phyloP scores from a whole-genome alignment of 192 early-diverging fungal species.

The Rhizophagus clarus region DNA sequence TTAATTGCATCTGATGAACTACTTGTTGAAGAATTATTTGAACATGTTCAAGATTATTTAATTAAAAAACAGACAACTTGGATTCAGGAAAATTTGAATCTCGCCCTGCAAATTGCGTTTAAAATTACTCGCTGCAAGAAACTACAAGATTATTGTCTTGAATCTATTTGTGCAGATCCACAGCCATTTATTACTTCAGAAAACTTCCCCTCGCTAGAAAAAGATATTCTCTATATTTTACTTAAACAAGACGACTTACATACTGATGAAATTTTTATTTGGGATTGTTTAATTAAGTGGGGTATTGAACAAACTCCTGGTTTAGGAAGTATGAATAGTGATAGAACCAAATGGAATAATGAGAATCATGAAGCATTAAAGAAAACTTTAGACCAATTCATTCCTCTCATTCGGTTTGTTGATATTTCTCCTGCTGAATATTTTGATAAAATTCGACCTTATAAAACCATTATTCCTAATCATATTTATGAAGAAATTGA shows the following conservation, averaged over 20 bases:
- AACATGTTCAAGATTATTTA: not conserved
- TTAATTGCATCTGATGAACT: no score
- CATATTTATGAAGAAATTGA: not conserved
- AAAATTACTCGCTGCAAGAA: slow-evolving; percentile 2
- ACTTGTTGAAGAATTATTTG: no score
- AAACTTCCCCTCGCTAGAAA: not conserved
- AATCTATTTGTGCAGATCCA: slow-evolving; percentile 7
- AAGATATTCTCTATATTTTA: no score
- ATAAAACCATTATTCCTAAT: not conserved
- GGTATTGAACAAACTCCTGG: no score
- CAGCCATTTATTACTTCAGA: not conserved
- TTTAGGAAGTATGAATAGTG: not conserved
- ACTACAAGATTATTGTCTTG: slow-evolving; percentile 16
- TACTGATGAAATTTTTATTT: slow-evolving; percentile 4
- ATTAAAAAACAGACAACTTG: not conserved
- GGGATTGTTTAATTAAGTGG: slow-evolving; percentile 25
- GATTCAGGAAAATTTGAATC: not conserved
- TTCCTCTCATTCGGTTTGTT: slow-evolving; percentile 15
- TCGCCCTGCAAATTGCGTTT: not conserved
- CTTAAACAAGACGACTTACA: not conserved
- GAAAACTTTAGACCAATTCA: not conserved
- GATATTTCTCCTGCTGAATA: not conserved
- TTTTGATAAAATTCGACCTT: slow-evolving; percentile 6
- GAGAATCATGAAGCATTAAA: not conserved
- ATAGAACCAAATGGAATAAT: slow-evolving; percentile 21